Evolutionary conservation across 2,329 filamentous ascomycete genomes (phyloP).

Genomic region (Chaetomium globosum): DNA sequence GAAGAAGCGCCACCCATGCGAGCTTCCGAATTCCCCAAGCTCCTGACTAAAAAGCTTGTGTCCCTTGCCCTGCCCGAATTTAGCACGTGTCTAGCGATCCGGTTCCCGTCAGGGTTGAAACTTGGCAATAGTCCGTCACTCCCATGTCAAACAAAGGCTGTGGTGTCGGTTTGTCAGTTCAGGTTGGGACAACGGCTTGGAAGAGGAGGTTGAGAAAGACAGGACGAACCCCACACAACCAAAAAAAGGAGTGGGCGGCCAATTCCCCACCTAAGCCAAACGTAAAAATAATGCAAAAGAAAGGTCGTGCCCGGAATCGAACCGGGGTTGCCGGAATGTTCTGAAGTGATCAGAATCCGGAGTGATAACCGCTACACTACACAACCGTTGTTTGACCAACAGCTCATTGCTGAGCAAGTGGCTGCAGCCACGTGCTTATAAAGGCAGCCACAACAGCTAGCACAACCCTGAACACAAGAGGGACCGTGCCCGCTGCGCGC

Average conservation of each 20-base stretch:
- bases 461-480: no score
- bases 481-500: no score
- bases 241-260: no score
- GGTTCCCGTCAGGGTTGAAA: background rate
- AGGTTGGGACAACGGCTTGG: background rate
- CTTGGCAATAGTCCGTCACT: background rate
- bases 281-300: conserved; percentile 18
- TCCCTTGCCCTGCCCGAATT: background rate
- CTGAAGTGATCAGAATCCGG: conserved; percentile 33
- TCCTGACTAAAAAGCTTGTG: background rate
- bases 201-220: no score
- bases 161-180: background rate
- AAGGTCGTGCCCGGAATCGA: conserved; percentile 35
- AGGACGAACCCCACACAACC: no score
- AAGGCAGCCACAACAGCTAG: background rate
- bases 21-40: background rate
- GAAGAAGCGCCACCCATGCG: background rate
- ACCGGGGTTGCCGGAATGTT: conserved; percentile 34
- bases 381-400: conserved; percentile 24
- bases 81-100: background rate
- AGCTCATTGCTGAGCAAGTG: conserved; percentile 11
- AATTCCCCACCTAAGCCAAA: background rate
- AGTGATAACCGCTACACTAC: conserved; percentile 36
- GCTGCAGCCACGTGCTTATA: background rate
- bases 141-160: background rate